Base-by-base conservation (phyloP, 495 filamentous ascomycete genomes). In the Delitschia confertaspora region DNA sequence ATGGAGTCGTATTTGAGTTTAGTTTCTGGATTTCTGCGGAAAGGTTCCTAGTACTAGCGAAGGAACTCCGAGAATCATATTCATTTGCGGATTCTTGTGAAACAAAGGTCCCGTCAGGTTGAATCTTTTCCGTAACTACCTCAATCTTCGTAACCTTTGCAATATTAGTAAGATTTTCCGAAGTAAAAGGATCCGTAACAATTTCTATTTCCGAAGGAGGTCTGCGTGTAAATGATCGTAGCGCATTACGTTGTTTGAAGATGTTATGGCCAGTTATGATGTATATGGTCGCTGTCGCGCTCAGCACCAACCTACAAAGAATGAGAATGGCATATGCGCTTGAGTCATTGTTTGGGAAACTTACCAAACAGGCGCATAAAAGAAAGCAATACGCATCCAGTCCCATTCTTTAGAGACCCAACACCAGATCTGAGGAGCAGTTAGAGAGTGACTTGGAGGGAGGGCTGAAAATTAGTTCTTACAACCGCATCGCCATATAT, bases 331-430 rank as follows among this genome's bases (percentile, higher is more conserved):
- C 21, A 31, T 29, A 14, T 26, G 17, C n/a, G 5, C 10, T 17
- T 47, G 11, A 1, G 26, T 13, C 5, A 8, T n/a, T 13, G 16
- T 19, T 24, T 29, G 7, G 11, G 11, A 32, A 53, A 65, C 56
- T 54, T 37, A 83, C 86, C 87, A 93, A 20, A 89, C 78, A 6
- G 86, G 85, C 0, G 73, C 86, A 58, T 94, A 94, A 59, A 94
- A 88, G 21, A 74, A 70, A 8, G 78, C 77, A 33, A 93, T 76
- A 22, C 86, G 78, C 39, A 86, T 72, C 23, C 80, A 70, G 45
- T 86, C 80, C 77, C 80, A 89, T 13, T 72, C 56, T 1, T 56
- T 47, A 41, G 70, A 69, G 18, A 93, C 64, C 87, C 87, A 94
- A 58, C 87, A 94, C 87, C 87, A 94, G 18, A 93, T 63, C 36